Conservation (phyloP, 2,329 filamentous ascomycete genomes). For the Exophiala mesophila region DNA sequence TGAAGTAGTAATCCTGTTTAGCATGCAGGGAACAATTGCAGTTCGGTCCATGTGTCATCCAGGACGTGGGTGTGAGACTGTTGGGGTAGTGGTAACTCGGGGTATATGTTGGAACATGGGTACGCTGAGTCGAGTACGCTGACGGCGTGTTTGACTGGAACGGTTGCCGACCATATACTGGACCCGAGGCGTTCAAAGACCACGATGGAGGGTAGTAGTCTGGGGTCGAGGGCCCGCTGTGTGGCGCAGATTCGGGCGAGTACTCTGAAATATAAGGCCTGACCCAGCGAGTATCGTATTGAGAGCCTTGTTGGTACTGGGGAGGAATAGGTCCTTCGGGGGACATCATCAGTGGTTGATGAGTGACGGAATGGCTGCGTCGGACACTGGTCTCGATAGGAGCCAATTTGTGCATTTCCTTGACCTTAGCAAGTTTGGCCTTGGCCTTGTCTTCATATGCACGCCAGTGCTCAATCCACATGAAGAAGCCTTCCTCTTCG, state of each 20-base stretch:
- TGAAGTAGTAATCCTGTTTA: conserved; percentile 47
- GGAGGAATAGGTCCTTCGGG: conserved; percentile 46
- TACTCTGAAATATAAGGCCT: conserved; percentile 47
- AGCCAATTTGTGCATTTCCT: conserved; percentile 48
- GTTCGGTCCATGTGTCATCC: conserved; percentile 43
- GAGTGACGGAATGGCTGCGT: conserved; percentile 45
- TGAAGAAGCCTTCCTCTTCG: conserved; percentile 62
- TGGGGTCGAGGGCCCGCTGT: conserved; percentile 45
- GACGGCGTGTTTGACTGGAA: conserved; percentile 16
- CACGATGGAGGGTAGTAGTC: conserved; percentile 44
- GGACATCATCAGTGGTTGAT: conserved; percentile 46
- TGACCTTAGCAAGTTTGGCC: conserved; percentile 41
- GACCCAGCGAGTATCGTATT: conserved; percentile 49
- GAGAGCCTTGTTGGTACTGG: conserved; percentile 45
- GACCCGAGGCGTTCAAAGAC: conserved; percentile 33
- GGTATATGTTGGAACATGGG: conserved; percentile 18
- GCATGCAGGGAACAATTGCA: conserved; percentile 47
- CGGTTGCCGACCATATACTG: conserved; percentile 16
- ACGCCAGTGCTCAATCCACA: conserved; percentile 64
- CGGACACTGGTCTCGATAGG: conserved; percentile 63
- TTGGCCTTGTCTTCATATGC: conserved; percentile 53
- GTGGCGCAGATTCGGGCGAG: conserved; percentile 46
- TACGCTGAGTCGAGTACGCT: conserved; percentile 20
- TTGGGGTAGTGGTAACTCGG: conserved; percentile 13
- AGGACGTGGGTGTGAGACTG: conserved; percentile 32